These are phyloP conservation scores for Didymella segeticola DNA, from an alignment of 2,329 filamentous ascomycete genomes.

Conservation along the genomic window DNA sequence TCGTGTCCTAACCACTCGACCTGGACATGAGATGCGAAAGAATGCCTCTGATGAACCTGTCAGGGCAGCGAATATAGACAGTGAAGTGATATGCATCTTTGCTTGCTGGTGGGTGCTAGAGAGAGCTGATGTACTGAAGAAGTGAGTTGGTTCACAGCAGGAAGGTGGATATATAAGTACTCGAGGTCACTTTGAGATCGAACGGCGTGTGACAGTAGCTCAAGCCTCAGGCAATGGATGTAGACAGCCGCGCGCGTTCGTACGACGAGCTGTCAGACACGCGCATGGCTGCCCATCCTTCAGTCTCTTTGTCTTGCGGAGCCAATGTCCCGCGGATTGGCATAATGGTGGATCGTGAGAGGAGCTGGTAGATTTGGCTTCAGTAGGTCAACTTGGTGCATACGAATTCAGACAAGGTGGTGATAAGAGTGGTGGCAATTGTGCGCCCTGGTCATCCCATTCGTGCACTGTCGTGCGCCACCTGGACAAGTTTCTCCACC, in stretches of 20 bases:
- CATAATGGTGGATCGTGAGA: constrained; percentile 1
- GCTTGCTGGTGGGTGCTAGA: neutral
- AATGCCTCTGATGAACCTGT: constrained; percentile 28
- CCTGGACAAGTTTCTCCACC: neutral
- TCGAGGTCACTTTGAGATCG: neutral
- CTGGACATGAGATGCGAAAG: constrained; percentile 40
- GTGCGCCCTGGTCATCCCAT: neutral
- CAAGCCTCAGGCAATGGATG: constrained; percentile 5
- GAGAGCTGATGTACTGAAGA: neutral
- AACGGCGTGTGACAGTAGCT: neutral
- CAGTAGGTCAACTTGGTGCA: neutral
- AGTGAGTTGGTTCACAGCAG: neutral
- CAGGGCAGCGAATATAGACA: constrained; percentile 23
- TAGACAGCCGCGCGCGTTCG: constrained; percentile 10
- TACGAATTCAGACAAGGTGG: constrained; percentile 5
- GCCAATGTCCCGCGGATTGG: neutral
- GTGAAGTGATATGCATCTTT: constrained; percentile 24
- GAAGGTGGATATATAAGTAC: constrained; percentile 10
- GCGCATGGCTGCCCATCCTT: constrained; percentile 4
- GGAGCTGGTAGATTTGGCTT: constrained; percentile 1
- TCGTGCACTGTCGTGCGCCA: neutral
- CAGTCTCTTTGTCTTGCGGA: constrained; percentile 6
- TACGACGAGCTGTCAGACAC: constrained; percentile 11
- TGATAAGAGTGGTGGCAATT: constrained; percentile 4
- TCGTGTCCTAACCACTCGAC: constrained; percentile 52